These are phyloP conservation scores for Penicillium bialowiezense DNA, from an alignment of 495 filamentous ascomycete genomes.

Conservation along the genomic window DNA sequence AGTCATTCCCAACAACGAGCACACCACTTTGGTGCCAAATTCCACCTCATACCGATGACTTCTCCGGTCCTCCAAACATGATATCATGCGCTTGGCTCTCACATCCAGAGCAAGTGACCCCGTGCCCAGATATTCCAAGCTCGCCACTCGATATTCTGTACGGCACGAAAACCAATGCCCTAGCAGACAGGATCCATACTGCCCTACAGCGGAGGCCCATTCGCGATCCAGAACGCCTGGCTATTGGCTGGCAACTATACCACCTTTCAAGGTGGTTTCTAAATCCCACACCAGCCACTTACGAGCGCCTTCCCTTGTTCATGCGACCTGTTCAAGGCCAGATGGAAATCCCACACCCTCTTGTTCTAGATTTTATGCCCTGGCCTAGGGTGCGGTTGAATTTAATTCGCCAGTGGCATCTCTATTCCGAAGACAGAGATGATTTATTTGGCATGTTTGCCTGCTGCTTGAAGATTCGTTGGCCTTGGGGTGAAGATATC, in stretches of 20 bases:
- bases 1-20: neutral
- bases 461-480: conserved; percentile 29
- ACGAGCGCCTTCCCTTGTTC: conserved; percentile 12
- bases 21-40: conserved; percentile 16
- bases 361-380: conserved; percentile 15
- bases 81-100: conserved; percentile 15
- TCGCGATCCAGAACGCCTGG: conserved; percentile 26
- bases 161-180: conserved; percentile 23
- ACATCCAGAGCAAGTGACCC: conserved; percentile 14
- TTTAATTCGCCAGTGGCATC: conserved; percentile 21
- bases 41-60: conserved; percentile 21
- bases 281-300: conserved; percentile 20
- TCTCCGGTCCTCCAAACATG: conserved; percentile 3
- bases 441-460: conserved; percentile 23
- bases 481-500: conserved; percentile 29
- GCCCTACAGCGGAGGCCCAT: conserved; percentile 17
- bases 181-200: conserved; percentile 26
- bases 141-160: conserved; percentile 30
- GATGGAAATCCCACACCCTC: conserved; percentile 18
- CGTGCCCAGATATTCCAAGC: conserved; percentile 18
- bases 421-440: conserved; percentile 14
- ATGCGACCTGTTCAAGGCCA: conserved; percentile 19
- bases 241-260: conserved; percentile 23
- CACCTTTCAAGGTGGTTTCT: conserved; percentile 23
- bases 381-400: conserved; percentile 24